phyloP scores from a whole-genome alignment of 2,329 filamentous ascomycete species.

The Colletotrichum nymphaeae region DNA sequence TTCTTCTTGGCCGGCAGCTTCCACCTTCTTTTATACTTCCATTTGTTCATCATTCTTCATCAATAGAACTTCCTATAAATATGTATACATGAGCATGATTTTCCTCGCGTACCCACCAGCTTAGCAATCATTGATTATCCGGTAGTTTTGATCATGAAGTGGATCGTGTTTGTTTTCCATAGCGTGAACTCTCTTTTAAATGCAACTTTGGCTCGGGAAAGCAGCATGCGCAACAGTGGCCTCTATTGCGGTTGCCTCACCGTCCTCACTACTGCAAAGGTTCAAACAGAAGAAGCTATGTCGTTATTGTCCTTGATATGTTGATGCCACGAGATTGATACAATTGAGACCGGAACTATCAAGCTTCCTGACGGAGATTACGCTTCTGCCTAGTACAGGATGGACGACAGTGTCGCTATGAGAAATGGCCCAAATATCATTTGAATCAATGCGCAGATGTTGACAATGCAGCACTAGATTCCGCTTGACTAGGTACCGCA shows the following conservation, averaged over 20 bases:
- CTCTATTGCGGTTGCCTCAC: too few species aligned
- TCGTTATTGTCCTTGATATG: too few species aligned
- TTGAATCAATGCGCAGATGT: not conserved
- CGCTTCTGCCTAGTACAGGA: conserved; percentile 39
- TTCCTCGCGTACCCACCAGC: too few species aligned
- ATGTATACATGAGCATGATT: not conserved
- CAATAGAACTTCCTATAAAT: not conserved
- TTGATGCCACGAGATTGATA: conserved; percentile 65
- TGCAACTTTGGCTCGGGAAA: too few species aligned
- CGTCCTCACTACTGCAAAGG: too few species aligned
- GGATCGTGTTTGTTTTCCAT: too few species aligned
- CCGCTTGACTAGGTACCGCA: conserved; percentile 40
- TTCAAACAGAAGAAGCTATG: too few species aligned
- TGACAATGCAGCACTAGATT: conserved; percentile 34
- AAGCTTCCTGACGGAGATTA: conserved; percentile 41
- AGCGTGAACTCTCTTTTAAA: too few species aligned
- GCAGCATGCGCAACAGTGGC: too few species aligned
- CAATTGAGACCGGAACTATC: conserved; percentile 59
- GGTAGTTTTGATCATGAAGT: too few species aligned
- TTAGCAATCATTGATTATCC: too few species aligned
- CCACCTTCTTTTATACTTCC: not conserved
- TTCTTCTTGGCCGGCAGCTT: not conserved
- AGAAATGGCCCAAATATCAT: too few species aligned
- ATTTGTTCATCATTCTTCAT: not conserved
- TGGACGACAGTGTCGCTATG: conserved; percentile 32